phyloP scores from a whole-genome alignment of 495 filamentous ascomycete genomes.

The Hyaloscypha finlandica region DNA sequence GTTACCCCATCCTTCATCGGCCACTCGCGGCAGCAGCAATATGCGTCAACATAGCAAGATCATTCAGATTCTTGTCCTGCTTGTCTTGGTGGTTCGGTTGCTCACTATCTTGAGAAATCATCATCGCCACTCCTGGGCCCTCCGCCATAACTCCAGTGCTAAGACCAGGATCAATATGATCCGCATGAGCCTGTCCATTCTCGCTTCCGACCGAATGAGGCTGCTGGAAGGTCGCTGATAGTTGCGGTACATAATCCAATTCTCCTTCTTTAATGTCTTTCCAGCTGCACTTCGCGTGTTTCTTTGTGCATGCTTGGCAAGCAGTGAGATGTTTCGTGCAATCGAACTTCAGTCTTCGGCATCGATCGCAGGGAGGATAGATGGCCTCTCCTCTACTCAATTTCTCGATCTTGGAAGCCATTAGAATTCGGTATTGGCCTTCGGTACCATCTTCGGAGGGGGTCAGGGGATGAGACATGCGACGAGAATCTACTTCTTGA shows the following conservation, averaged over 20 bases:
- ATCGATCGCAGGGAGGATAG: constrained; percentile 79
- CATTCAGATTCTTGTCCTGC: constrained; percentile 14
- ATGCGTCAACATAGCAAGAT: constrained; percentile 26
- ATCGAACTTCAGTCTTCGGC: constrained; percentile 74
- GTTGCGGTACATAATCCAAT: constrained; percentile 40
- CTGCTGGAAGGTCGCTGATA: background rate
- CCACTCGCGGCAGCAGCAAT: constrained; percentile 27
- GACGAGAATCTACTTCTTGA: constrained; percentile 11
- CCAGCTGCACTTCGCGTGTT: constrained; percentile 86
- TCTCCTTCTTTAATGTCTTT: constrained; percentile 74
- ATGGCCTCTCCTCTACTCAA: constrained; percentile 71
- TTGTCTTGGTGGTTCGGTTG: background rate
- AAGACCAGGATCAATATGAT: background rate
- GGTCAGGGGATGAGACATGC: constrained; percentile 18
- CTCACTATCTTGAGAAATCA: too few relatives aligned
- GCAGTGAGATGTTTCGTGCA: constrained; percentile 84
- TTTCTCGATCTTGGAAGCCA: constrained; percentile 75
- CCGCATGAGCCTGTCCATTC: background rate
- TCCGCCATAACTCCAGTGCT: background rate
- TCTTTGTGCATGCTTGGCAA: constrained; percentile 84
- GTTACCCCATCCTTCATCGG: background rate
- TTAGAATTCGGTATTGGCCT: constrained; percentile 56
- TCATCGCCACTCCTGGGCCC: background rate
- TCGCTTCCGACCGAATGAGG: background rate
- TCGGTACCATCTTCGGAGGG: constrained; percentile 28